phyloP scores from a whole-genome alignment of 768 basidiomycete genomes.

The Coprinellus micaceus region DNA sequence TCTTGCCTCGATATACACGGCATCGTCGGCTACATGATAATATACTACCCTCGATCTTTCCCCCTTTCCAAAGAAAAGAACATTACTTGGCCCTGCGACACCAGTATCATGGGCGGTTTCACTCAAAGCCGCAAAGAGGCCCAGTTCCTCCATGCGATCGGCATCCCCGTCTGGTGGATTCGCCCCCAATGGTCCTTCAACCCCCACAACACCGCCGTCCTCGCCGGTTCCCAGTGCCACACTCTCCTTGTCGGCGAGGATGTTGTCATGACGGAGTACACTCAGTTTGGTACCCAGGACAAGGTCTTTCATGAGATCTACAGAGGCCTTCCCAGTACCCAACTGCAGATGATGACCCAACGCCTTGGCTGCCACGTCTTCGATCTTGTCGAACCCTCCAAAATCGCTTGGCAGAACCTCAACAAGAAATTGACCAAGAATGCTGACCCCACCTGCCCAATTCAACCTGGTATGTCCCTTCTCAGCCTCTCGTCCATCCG shows the following conservation, averaged over 20 bases:
- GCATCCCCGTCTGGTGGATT: constrained; percentile 1
- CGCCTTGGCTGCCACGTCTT: not conserved
- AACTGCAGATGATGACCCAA: not conserved
- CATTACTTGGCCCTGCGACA: not conserved
- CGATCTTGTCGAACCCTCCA: not conserved
- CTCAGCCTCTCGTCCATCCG: not conserved
- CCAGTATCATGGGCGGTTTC: constrained; percentile 1
- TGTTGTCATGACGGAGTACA: not conserved
- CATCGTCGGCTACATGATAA: not conserved
- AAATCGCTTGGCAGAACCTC: not conserved
- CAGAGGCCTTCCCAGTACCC: not conserved
- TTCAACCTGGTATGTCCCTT: not conserved
- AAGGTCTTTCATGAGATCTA: not conserved
- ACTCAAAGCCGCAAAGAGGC: not conserved
- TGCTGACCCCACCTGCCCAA: not conserved
- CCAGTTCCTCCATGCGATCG: not conserved
- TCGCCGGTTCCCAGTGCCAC: too few relatives aligned
- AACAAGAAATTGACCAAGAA: not conserved
- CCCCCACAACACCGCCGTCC: not conserved
- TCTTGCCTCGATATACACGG: not conserved
- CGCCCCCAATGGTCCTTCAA: not conserved
- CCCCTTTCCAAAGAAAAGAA: not conserved
- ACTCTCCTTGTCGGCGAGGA: too few relatives aligned
- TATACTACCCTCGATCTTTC: not conserved
- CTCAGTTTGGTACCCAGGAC: not conserved